phyloP scores from a whole-genome alignment of 2,329 filamentous ascomycete species.

The Neopestalotiopsis sp. region DNA sequence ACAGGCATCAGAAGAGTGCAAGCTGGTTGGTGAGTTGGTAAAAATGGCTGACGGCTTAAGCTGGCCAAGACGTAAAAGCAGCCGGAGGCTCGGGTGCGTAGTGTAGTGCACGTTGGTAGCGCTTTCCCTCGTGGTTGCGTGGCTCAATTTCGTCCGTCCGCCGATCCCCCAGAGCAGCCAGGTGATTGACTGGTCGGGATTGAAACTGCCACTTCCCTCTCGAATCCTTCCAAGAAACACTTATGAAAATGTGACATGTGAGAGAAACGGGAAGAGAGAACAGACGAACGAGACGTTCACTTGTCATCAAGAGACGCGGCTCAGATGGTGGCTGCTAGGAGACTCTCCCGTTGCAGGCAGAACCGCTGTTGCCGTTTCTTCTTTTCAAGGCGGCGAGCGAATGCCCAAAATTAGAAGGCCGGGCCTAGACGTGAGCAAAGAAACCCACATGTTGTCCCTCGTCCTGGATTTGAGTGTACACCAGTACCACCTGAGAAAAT shows the following conservation, averaged over 20 bases:
- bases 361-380: not conserved
- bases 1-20: no score
- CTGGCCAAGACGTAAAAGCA: not conserved
- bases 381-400: not conserved
- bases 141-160: not conserved
- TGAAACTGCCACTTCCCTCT: not conserved
- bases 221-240: no score
- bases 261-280: not conserved
- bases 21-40: not conserved
- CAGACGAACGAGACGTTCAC: not conserved
- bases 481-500: not conserved
- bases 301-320: not conserved
- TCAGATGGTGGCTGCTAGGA: not conserved
- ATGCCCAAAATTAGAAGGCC: constrained; percentile 1
- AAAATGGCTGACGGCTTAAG: no score
- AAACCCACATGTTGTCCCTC: not conserved
- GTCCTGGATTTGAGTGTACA: not conserved
- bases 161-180: not conserved
- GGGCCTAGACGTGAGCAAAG: not conserved
- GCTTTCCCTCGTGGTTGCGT: not conserved
- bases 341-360: not conserved
- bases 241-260: not conserved
- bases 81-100: not conserved
- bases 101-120: not conserved
- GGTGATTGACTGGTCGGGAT: not conserved